Evolutionary conservation across 2,329 filamentous ascomycete species (phyloP).

Genomic region (Alternaria triticina): DNA sequence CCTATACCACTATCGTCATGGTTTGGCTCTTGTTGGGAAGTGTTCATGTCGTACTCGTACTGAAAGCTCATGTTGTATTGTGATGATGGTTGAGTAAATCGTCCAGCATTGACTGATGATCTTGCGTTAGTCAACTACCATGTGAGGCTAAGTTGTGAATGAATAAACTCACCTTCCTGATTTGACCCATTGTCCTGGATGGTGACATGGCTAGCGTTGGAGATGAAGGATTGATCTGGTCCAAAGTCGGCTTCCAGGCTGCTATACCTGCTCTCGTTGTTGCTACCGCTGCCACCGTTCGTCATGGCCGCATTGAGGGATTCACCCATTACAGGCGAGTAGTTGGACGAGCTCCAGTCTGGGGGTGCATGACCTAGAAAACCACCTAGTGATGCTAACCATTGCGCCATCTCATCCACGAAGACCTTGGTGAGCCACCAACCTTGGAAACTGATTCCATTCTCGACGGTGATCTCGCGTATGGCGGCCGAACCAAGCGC

Average conservation of each 20-base stretch:
- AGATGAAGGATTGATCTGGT: slow-evolving; percentile 43
- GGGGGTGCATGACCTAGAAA: slow-evolving; percentile 69
- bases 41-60: slow-evolving; percentile 40
- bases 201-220: slow-evolving; percentile 29
- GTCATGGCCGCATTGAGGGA: slow-evolving; percentile 37
- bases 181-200: slow-evolving; percentile 31
- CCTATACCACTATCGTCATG: slow-evolving; percentile 47
- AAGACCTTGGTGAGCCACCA: slow-evolving; percentile 98
- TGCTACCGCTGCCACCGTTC: slow-evolving; percentile 46
- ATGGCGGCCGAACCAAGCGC: slow-evolving; percentile 77
- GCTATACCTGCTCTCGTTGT: slow-evolving; percentile 48
- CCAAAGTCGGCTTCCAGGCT: slow-evolving; percentile 48
- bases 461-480: slow-evolving; percentile 79
- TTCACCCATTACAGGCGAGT: slow-evolving; percentile 40
- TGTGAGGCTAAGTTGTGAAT: slow-evolving; percentile 1
- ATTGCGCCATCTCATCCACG: slow-evolving; percentile 91
- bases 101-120: slow-evolving; percentile 43
- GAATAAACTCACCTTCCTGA: slow-evolving; percentile 40
- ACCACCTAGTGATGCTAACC: slow-evolving; percentile 87
- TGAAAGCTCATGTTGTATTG: slow-evolving; percentile 44
- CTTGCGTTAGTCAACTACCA: slow-evolving; percentile 46
- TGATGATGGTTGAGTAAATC: slow-evolving; percentile 36
- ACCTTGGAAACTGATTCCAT: slow-evolving; percentile 81
- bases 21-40: slow-evolving; percentile 39
- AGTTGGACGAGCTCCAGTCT: slow-evolving; percentile 30